Conservation (phyloP, 2,329 filamentous ascomycete species). For the Amphichorda felina region DNA sequence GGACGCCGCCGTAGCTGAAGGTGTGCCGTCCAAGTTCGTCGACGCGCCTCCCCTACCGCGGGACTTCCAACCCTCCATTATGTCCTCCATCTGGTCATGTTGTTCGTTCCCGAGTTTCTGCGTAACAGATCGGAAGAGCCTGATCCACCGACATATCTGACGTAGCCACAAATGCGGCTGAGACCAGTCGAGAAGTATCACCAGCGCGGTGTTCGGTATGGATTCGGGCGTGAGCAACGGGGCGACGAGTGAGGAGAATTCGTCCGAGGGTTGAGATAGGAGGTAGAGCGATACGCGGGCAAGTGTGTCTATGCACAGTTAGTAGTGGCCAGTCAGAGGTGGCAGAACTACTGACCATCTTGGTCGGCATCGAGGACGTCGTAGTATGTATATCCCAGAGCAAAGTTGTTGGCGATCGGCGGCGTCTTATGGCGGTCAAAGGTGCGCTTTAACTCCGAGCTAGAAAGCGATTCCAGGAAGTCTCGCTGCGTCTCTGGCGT, state of each 20-base stretch:
- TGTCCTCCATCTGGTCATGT: slow-evolving; percentile 76
- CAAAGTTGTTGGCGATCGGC: slow-evolving; percentile 83
- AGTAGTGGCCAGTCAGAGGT: not conserved
- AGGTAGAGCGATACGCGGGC: slow-evolving; percentile 84
- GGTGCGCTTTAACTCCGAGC: slow-evolving; percentile 38
- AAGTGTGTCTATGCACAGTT: slow-evolving; percentile 56
- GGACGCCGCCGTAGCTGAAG: slow-evolving; percentile 35
- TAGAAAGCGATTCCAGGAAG: slow-evolving; percentile 58
- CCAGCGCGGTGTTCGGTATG: slow-evolving; percentile 75
- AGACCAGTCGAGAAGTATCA: slow-evolving; percentile 91
- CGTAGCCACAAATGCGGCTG: slow-evolving; percentile 88
- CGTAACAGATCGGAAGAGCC: slow-evolving; percentile 67
- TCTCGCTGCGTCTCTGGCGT: slow-evolving; percentile 74
- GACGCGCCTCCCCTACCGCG: slow-evolving; percentile 55
- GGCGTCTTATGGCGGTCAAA: slow-evolving; percentile 52
- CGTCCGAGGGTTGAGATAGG: slow-evolving; percentile 70
- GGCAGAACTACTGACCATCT: slow-evolving; percentile 50
- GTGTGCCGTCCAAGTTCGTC: slow-evolving; percentile 49
- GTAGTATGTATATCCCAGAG: slow-evolving; percentile 88
- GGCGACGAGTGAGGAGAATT: slow-evolving; percentile 72
- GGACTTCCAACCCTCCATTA: slow-evolving; percentile 70
- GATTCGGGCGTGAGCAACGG: slow-evolving; percentile 76
- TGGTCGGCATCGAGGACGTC: slow-evolving; percentile 90
- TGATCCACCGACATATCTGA: slow-evolving; percentile 80
- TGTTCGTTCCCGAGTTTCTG: slow-evolving; percentile 62